phyloP scores from a whole-genome alignment of 2,329 filamentous ascomycete species.

The Talaromyces sp. region DNA sequence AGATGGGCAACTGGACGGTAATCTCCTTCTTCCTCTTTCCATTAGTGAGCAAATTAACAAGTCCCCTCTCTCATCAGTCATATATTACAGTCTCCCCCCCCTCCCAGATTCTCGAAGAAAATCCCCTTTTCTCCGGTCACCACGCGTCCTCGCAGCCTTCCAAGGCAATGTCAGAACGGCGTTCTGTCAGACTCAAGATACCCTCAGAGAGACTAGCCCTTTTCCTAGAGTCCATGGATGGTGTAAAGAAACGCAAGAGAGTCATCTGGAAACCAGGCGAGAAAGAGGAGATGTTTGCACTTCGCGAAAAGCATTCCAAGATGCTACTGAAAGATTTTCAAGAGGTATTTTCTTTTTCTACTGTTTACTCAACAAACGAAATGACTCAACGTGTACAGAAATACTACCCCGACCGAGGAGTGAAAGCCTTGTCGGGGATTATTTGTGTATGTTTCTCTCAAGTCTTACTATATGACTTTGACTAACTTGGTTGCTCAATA shows the following conservation, averaged over 20 bases:
- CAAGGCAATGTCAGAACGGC: neutral
- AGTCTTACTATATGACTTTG: no score
- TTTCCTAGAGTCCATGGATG: neutral
- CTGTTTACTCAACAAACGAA: neutral
- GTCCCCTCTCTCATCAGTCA: neutral
- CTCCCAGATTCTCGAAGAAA: neutral
- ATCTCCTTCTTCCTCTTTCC: no score
- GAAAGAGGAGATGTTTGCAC: neutral
- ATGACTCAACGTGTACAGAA: neutral
- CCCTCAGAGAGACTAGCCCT: neutral
- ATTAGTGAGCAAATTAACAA: neutral
- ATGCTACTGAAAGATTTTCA: neutral
- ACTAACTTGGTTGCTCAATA: neutral
- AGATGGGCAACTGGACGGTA: neutral
- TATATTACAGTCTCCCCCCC: neutral
- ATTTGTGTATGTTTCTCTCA: neutral
- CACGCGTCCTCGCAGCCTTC: neutral
- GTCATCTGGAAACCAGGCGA: neutral
- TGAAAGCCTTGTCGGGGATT: neutral
- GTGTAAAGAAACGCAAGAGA: neutral
- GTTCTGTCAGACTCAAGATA: neutral
- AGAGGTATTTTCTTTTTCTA: neutral
- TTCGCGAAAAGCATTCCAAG: neutral
- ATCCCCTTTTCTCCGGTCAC: neutral
- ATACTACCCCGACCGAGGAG: neutral